Evolutionary conservation across 2,329 filamentous ascomycete species (phyloP).

Genomic region (Fusarium setosum): DNA sequence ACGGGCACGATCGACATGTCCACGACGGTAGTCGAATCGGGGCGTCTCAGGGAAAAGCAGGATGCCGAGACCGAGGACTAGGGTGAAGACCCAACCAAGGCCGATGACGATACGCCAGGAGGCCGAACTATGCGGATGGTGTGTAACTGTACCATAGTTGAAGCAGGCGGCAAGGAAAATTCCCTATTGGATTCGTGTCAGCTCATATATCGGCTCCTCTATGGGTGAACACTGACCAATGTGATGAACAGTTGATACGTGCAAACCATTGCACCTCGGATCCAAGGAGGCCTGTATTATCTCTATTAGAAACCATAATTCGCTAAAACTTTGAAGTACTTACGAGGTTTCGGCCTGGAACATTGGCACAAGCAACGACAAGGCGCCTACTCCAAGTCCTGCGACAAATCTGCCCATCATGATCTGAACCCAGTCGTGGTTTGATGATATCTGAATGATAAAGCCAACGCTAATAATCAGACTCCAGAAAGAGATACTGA

Average conservation of each 20-base stretch:
- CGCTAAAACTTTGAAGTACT: not conserved
- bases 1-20: constrained; percentile 58
- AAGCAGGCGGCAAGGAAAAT: constrained; percentile 70
- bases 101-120: constrained; percentile 72
- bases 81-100: constrained; percentile 62
- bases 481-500: constrained; percentile 71
- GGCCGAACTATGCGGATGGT: constrained; percentile 57
- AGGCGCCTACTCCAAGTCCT: constrained; percentile 74
- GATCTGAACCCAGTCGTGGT: constrained; percentile 70
- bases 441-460: constrained; percentile 72
- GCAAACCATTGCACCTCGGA: constrained; percentile 73
- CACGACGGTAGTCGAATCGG: constrained; percentile 62
- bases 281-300: constrained; percentile 62
- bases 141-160: constrained; percentile 70
- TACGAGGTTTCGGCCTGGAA: constrained; percentile 77
- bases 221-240: constrained; percentile 4
- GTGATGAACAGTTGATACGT: constrained; percentile 80
- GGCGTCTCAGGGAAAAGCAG: constrained; percentile 64
- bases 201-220: not conserved
- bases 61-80: constrained; percentile 61
- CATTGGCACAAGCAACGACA: constrained; percentile 76
- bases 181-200: constrained; percentile 54
- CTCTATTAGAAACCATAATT: not conserved
- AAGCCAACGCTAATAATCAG: constrained; percentile 73
- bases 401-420: constrained; percentile 73